Evolutionary conservation across 2,329 filamentous ascomycete genomes (phyloP).

Genomic region (Colletotrichum lindemuthianum): DNA sequence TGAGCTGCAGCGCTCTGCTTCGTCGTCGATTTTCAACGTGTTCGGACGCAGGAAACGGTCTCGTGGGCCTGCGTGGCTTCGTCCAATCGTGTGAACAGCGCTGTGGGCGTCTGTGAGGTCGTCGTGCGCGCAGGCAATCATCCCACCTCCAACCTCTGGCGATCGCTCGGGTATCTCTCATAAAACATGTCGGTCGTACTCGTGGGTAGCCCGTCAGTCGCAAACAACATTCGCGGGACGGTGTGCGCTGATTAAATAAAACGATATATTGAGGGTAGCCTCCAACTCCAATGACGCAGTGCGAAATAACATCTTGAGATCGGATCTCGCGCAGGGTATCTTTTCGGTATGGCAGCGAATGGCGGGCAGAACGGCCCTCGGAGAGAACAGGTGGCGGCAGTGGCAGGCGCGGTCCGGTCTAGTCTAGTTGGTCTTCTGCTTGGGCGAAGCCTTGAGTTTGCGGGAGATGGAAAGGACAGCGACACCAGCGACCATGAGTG

Average conservation of each 20-base stretch:
- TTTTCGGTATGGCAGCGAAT: constrained; percentile 13
- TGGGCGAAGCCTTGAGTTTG: constrained; percentile 37
- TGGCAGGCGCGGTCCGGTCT: too few species aligned
- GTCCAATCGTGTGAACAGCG: too few species aligned
- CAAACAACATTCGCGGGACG: constrained; percentile 1
- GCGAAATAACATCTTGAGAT: not conserved
- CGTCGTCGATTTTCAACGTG: too few species aligned
- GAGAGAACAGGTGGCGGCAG: too few species aligned
- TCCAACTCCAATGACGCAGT: not conserved
- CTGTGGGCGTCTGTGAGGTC: not conserved
- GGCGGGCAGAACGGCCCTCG: not conserved
- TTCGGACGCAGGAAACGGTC: too few species aligned
- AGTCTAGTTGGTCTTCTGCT: constrained; percentile 28
- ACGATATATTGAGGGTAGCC: constrained; percentile 11
- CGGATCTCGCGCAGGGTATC: constrained; percentile 2
- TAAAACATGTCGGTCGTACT: constrained; percentile 10
- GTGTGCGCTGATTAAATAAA: not conserved
- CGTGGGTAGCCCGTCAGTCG: constrained; percentile 4
- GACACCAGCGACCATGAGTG: constrained; percentile 55
- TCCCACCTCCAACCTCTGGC: not conserved
- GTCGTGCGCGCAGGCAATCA: not conserved
- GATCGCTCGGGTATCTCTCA: constrained; percentile 15
- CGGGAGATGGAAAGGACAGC: constrained; percentile 45
- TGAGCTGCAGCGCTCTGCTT: too few species aligned
- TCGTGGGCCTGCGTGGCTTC: too few species aligned